Evolutionary conservation across 2,329 filamentous ascomycete genomes (phyloP).

Genomic region (Kalaharituber pfeilii): DNA sequence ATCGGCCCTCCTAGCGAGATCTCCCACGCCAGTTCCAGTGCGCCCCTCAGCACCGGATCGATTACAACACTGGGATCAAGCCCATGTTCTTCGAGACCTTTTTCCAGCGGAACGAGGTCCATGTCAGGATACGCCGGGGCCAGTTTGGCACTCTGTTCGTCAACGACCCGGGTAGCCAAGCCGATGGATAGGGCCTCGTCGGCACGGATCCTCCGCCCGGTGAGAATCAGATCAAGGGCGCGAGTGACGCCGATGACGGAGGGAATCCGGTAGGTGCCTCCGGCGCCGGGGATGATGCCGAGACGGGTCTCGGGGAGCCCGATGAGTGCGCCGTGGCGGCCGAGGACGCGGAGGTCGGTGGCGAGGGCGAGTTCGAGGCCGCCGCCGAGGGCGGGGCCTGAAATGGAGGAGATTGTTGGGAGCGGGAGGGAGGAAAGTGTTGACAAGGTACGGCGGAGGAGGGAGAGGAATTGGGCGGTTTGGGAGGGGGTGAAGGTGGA

Average conservation of each 20-base stretch:
- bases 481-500: constrained; percentile 32
- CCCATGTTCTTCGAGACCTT: too few relatives aligned
- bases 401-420: constrained; percentile 77
- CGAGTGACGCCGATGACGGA: constrained; percentile 59
- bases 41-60: constrained; percentile 58
- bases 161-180: constrained; percentile 71
- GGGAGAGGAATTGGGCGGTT: constrained; percentile 58
- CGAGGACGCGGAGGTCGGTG: constrained; percentile 76
- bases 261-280: constrained; percentile 77
- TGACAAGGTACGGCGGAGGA: constrained; percentile 59
- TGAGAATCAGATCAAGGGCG: constrained; percentile 80
- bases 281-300: constrained; percentile 86
- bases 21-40: constrained; percentile 59
- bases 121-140: too few relatives aligned
- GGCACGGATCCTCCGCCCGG: constrained; percentile 66
- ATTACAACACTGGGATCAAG: too few relatives aligned
- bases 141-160: too few relatives aligned
- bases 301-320: constrained; percentile 82
- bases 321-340: constrained; percentile 59
- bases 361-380: constrained; percentile 83
- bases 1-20: constrained; percentile 84
- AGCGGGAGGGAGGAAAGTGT: constrained; percentile 59
- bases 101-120: too few relatives aligned
- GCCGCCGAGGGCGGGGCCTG: constrained; percentile 73
- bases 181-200: constrained; percentile 84